Percentiles rank a stretch among this genome's conserved stretches.
Conservation (phyloP, 2,329 filamentous ascomycete species). For the Fusarium siculi region DNA sequence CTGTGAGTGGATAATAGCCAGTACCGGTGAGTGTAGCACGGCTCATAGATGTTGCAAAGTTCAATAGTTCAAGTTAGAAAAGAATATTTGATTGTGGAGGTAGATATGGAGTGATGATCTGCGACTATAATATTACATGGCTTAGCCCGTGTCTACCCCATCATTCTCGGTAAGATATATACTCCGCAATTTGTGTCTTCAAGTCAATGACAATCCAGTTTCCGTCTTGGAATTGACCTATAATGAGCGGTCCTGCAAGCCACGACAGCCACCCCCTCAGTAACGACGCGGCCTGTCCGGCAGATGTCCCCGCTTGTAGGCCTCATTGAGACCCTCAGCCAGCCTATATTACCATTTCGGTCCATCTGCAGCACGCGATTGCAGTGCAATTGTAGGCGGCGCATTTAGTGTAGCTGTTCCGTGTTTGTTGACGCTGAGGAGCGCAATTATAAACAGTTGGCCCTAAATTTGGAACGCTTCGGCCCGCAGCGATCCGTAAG, state of each 20-base stretch:
- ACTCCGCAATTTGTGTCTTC: not conserved
- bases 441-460: not conserved
- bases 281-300: not conserved
- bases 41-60: not conserved
- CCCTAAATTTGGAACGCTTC: not conserved
- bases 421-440: not conserved
- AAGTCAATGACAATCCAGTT: not conserved
- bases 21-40: not conserved
- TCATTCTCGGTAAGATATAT: not conserved
- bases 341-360: not conserved
- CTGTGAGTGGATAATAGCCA: rapidly evolving
- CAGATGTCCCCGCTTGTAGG: not conserved
- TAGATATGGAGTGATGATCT: not conserved
- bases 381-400: not conserved
- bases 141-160: not conserved
- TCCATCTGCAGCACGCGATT: rapidly evolving
- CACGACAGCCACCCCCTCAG: constrained; percentile 3
- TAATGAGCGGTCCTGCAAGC: not conserved
- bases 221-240: not conserved
- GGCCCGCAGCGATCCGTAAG: not conserved
- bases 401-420: not conserved
- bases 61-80: not conserved
- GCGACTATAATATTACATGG: not conserved
- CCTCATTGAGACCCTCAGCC: not conserved
- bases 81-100: too few relatives aligned